These are phyloP conservation scores for Gossypium rotundifolium DNA, from an alignment of 345 rosid genomes.

Conservation along the genomic window DNA sequence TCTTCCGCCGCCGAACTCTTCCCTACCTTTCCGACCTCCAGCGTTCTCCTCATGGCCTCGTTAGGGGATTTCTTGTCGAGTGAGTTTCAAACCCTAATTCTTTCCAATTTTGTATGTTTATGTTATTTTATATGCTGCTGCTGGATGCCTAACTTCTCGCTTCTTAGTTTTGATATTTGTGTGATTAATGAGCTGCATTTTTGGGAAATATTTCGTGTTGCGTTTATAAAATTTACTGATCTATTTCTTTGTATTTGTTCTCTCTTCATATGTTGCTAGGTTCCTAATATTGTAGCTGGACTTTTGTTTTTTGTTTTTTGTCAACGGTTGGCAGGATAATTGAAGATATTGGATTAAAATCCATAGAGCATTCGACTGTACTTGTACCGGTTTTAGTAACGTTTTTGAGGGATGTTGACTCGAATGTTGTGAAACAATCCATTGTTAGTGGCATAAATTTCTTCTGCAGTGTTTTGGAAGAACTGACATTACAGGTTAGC, in stretches of 20 bases:
- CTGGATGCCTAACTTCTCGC: background rate
- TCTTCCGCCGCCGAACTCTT: constrained; percentile 68
- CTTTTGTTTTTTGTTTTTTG: background rate
- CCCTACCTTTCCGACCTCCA: constrained; percentile 72
- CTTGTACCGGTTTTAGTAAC: constrained; percentile 56
- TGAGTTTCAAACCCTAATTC: constrained; percentile 54
- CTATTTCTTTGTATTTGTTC: constrained; percentile 7
- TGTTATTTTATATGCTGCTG: background rate
- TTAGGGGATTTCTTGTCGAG: constrained; percentile 66
- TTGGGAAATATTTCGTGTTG: background rate
- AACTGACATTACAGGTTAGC: constrained; percentile 74
- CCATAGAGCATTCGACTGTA: constrained; percentile 49
- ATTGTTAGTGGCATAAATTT: constrained; percentile 53
- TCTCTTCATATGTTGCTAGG: background rate
- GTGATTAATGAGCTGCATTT: background rate
- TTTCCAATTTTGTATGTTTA: background rate
- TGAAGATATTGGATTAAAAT: constrained; percentile 67
- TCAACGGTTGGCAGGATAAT: constrained; percentile 55
- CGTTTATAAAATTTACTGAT: constrained; percentile 9
- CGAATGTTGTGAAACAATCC: constrained; percentile 53
- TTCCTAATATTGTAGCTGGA: background rate
- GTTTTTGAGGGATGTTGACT: constrained; percentile 55
- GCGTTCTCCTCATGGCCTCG: constrained; percentile 61
- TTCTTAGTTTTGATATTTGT: background rate
- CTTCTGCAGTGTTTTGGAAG: constrained; percentile 59